Percentiles rank a stretch among this genome's conserved stretches.
phyloP scores from a whole-genome alignment of 2,329 filamentous ascomycete species.

The Pseudopithomyces maydicus region DNA sequence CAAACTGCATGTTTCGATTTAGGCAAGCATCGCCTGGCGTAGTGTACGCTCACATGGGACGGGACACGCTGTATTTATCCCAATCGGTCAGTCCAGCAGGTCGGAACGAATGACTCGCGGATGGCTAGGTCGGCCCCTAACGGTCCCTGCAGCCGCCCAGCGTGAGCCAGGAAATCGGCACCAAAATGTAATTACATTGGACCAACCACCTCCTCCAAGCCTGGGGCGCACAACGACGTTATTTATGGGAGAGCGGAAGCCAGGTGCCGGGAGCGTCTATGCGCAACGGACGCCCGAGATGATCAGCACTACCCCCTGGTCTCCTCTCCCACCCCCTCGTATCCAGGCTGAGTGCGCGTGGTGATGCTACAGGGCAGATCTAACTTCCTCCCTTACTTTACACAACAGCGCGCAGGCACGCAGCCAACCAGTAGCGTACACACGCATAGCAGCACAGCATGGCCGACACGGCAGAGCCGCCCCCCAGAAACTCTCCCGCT shows the following conservation, averaged over 20 bases:
- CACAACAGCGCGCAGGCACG: constrained; percentile 9
- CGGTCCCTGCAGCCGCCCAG: background rate
- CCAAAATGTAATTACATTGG: background rate
- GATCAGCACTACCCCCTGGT: constrained; percentile 1
- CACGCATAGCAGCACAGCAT: constrained; percentile 32
- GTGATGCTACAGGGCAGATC: background rate
- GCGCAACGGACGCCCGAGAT: background rate
- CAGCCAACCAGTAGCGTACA: constrained; percentile 23
- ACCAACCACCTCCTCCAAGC: background rate
- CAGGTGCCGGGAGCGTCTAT: constrained; percentile 1
- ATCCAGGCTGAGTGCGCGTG: background rate
- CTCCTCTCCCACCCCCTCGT: background rate
- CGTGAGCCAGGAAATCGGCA: background rate
- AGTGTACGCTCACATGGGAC: too few relatives aligned
- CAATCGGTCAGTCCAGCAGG: background rate
- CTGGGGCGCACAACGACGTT: background rate
- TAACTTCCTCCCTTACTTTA: background rate
- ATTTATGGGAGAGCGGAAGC: background rate
- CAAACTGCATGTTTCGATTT: too few relatives aligned
- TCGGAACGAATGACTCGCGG: background rate
- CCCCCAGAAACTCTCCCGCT: constrained; percentile 59
- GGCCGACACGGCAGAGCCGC: constrained; percentile 34
- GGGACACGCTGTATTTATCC: too few relatives aligned
- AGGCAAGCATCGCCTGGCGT: too few relatives aligned
- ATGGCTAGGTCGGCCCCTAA: too few relatives aligned